These are phyloP conservation scores for Selenicereus undatus DNA, from an alignment of 148 eudicot genomes.

Conservation along the genomic window DNA sequence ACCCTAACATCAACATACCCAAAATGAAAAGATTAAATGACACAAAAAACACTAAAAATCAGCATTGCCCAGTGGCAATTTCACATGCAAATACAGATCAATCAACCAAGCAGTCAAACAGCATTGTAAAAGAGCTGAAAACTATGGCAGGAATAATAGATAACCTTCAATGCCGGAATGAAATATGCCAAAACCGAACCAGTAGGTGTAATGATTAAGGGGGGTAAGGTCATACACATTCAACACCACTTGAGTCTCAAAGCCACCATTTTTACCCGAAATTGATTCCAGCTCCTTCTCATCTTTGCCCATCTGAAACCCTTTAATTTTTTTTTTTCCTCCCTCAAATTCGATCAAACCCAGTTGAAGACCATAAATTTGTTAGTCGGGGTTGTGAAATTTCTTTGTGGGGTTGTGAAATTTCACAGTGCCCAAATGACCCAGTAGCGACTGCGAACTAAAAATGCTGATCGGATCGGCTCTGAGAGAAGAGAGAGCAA, in stretches of 20 bases:
- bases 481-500: constrained; percentile 2
- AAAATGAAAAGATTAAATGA: neutral
- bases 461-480: constrained; percentile 5
- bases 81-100: neutral
- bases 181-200: constrained; percentile 82
- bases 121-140: too few relatives aligned
- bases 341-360: neutral
- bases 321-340: neutral
- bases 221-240: constrained; percentile 78
- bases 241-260: constrained; percentile 51
- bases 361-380: constrained; percentile 13
- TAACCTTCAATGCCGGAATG: constrained; percentile 89
- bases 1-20: neutral
- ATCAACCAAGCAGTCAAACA: neutral
- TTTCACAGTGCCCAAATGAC: neutral
- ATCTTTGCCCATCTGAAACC: constrained; percentile 30
- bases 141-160: neutral
- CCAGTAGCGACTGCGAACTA: constrained; percentile 9
- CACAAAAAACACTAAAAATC: neutral
- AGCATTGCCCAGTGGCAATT: neutral
- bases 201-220: constrained; percentile 57
- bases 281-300: constrained; percentile 17
- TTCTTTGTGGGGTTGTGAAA: neutral
- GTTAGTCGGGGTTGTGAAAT: neutral
- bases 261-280: constrained; percentile 20